Conservation (phyloP, 192 early-diverging fungal genomes). For the Linnemannia exigua region DNA sequence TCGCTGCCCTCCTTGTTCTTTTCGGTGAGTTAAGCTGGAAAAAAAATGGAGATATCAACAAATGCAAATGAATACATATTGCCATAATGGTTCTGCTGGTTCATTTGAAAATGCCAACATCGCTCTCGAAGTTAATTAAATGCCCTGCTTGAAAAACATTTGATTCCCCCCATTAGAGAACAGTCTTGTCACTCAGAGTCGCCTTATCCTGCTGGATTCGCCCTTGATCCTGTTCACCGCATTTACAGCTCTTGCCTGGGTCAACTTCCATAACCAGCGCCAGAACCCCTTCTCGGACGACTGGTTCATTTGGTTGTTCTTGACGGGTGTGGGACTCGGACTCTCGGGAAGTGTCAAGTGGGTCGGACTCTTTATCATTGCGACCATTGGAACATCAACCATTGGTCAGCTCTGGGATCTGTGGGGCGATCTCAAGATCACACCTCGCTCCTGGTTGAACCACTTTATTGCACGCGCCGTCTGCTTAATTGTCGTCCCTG, state of each 20-base stretch:
- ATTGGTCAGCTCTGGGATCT: conserved; percentile 90
- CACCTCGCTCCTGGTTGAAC: conserved; percentile 61
- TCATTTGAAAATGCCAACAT: neutral
- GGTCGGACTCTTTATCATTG: conserved; percentile 94
- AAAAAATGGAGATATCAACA: neutral
- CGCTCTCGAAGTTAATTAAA: too few species aligned
- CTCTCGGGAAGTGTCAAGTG: conserved; percentile 85
- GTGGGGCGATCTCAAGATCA: conserved; percentile 77
- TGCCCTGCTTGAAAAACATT: neutral
- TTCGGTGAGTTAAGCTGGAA: conserved; percentile 70
- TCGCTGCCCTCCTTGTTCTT: conserved; percentile 85
- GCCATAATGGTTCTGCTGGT: neutral
- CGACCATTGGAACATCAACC: conserved; percentile 86
- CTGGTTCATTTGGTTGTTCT: conserved; percentile 91
- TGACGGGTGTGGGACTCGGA: conserved; percentile 89
- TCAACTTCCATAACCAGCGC: conserved; percentile 86
- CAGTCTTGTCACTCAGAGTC: conserved; percentile 88
- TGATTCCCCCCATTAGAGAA: conserved; percentile 72
- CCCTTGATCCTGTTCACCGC: conserved; percentile 93
- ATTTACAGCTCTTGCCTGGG: conserved; percentile 85
- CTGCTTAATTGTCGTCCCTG: conserved; percentile 87
- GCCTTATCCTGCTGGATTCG: conserved; percentile 92
- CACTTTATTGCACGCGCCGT: conserved; percentile 90
- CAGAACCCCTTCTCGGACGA: conserved; percentile 75
- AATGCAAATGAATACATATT: neutral